A percentile compares a stretch with the other conserved stretches of the same genome.
Conservation (phyloP, 177 flowering plant species). For the Vitis hybrid region DNA sequence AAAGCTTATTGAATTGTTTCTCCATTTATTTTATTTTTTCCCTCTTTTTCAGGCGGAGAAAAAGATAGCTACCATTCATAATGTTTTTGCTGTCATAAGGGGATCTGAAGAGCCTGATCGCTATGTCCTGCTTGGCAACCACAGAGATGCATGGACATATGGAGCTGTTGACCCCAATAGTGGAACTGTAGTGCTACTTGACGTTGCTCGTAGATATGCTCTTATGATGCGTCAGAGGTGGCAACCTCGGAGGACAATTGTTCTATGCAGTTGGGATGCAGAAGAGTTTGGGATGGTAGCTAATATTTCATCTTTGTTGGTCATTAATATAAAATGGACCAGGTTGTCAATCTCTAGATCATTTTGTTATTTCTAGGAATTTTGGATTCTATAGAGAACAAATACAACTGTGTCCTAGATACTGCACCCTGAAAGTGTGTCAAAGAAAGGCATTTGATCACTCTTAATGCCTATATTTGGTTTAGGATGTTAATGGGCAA, state of each 20-base stretch:
- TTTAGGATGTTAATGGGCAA: no score
- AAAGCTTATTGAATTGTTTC: background rate
- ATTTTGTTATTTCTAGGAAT: no score
- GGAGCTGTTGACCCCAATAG: constrained; percentile 99
- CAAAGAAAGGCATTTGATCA: no score
- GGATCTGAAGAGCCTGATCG: constrained; percentile 91
- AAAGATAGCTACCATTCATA: constrained; percentile 54
- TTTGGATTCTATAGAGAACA: no score
- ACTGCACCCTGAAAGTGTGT: no score
- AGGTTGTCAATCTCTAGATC: no score
- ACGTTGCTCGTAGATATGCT: constrained; percentile 73
- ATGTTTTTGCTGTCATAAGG: constrained; percentile 75
- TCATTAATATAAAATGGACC: no score
- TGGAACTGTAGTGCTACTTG: constrained; percentile 93
- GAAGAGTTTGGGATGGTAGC: no score
- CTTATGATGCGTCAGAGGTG: constrained; percentile 63
- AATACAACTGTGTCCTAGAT: no score
- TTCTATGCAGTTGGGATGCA: constrained; percentile 99
- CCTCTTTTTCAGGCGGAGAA: constrained; percentile 59
- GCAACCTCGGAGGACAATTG: constrained; percentile 81
- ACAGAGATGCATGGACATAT: constrained; percentile 99
- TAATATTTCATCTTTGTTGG: no score
- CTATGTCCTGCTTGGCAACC: constrained; percentile 87
- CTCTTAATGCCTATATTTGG: no score
- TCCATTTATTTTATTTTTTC: background rate